Conservation (phyloP, 2,329 filamentous ascomycete genomes). For the Cylindrodendrum hubeiense region DNA sequence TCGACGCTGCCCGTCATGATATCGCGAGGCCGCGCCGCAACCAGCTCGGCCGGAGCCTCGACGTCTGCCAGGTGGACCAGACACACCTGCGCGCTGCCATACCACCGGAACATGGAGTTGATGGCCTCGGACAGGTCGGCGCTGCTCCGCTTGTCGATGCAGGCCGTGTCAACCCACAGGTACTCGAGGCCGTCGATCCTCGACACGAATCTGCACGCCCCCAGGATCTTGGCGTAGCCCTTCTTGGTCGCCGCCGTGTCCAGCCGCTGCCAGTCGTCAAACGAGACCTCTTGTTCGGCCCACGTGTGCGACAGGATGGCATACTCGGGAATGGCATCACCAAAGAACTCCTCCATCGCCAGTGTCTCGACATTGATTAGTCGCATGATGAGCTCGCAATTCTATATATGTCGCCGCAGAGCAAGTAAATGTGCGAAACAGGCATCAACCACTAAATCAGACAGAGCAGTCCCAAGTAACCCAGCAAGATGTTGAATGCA, state of each 20-base stretch:
- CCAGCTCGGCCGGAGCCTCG: not conserved
- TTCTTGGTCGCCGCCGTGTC: constrained; percentile 2
- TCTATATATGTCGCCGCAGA: not conserved
- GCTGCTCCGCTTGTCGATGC: constrained; percentile 34
- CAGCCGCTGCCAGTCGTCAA: constrained; percentile 22
- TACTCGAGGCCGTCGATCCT: constrained; percentile 5
- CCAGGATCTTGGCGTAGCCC: constrained; percentile 28
- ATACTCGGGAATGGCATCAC: constrained; percentile 23
- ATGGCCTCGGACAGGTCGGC: constrained; percentile 37
- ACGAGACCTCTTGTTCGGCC: constrained; percentile 23
- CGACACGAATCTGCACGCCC: constrained; percentile 12
- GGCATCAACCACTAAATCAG: not conserved
- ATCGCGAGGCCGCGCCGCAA: not conserved
- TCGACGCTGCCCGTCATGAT: not conserved
- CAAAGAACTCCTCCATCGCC: constrained; percentile 23
- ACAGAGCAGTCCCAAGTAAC: not conserved
- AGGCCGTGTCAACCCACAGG: constrained; percentile 29
- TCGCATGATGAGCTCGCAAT: constrained; percentile 12
- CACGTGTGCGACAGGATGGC: constrained; percentile 31
- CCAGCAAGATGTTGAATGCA: not conserved
- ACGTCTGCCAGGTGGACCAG: constrained; percentile 35
- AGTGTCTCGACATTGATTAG: constrained; percentile 29
- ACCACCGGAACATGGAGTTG: constrained; percentile 40
- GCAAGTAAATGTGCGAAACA: not conserved
- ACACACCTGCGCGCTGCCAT: constrained; percentile 43